Percentiles rank a stretch among this genome's conserved stretches.
These are phyloP conservation scores for Daldinia concentrica DNA, from an alignment of 495 filamentous ascomycete genomes.

Conservation along the genomic window DNA sequence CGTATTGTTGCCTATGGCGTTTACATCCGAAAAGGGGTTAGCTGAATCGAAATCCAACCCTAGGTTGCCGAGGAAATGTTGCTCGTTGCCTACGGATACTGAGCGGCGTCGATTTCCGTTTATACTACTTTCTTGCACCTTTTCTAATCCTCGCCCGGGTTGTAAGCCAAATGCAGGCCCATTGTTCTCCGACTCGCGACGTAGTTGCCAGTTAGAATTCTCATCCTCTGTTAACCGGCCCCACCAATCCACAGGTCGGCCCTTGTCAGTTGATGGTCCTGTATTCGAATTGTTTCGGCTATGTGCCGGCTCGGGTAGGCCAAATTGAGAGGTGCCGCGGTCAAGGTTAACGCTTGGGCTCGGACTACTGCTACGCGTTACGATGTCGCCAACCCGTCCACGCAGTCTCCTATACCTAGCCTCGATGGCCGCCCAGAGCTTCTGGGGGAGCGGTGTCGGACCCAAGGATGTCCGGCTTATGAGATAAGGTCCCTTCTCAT, in stretches of 20 bases:
- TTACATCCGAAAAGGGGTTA: conserved; percentile 57
- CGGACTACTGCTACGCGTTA: conserved; percentile 48
- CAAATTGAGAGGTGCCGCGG: conserved; percentile 62
- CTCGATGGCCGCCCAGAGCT: conserved; percentile 50
- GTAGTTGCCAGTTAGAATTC: conserved; percentile 49
- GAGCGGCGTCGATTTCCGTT: conserved; percentile 40
- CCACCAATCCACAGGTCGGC: conserved; percentile 53
- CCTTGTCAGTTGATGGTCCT: conserved; percentile 42
- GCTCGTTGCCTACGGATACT: conserved; percentile 40
- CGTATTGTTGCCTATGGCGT: conserved; percentile 52
- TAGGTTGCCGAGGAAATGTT: conserved; percentile 53
- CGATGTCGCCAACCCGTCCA: conserved; percentile 49
- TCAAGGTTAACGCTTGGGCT: conserved; percentile 59
- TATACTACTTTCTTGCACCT: conserved; percentile 32
- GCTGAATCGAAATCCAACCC: conserved; percentile 50
- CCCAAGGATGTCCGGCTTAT: conserved; percentile 55
- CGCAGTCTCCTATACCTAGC: conserved; percentile 51
- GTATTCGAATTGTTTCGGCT: conserved; percentile 51
- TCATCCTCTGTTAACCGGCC: conserved; percentile 51
- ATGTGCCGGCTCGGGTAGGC: conserved; percentile 49
- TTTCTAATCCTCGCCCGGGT: conserved; percentile 51
- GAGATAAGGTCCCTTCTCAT: conserved; percentile 54
- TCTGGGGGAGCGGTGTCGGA: conserved; percentile 51
- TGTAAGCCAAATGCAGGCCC: conserved; percentile 40
- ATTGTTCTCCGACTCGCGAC: conserved; percentile 28